Percentiles rank a stretch among this genome's conserved stretches.
Evolutionary conservation across 2,329 filamentous ascomycete genomes (phyloP).

Genomic region (Fusarium sp.): DNA sequence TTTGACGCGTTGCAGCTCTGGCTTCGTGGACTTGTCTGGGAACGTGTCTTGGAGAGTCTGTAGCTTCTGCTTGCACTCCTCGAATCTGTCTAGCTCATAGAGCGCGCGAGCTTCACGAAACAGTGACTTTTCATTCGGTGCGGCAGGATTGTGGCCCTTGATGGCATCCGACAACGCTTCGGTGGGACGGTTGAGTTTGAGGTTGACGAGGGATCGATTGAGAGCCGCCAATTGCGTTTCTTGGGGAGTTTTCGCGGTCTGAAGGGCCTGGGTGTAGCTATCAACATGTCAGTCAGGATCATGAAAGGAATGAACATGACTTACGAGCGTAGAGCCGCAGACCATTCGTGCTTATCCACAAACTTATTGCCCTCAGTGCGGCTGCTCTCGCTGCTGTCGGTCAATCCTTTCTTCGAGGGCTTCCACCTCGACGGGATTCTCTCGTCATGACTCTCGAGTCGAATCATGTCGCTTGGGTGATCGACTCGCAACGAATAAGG

Average conservation of each 20-base stretch:
- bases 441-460: slow-evolving; percentile 50
- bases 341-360: slow-evolving; percentile 44
- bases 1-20: slow-evolving; percentile 46
- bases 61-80: slow-evolving; percentile 50
- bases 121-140: slow-evolving; percentile 55
- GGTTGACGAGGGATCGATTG: slow-evolving; percentile 51
- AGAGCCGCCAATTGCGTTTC: slow-evolving; percentile 50
- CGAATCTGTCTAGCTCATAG: slow-evolving; percentile 55
- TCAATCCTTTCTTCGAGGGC: not conserved
- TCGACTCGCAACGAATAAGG: slow-evolving; percentile 61
- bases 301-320: not conserved
- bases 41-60: slow-evolving; percentile 45
- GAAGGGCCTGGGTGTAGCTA: slow-evolving; percentile 12
- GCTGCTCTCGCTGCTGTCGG: slow-evolving; percentile 21
- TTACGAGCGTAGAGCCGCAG: slow-evolving; percentile 47
- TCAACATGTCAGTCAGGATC: not conserved
- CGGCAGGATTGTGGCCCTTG: slow-evolving; percentile 9
- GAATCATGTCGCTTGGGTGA: slow-evolving; percentile 61
- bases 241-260: slow-evolving; percentile 26
- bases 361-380: slow-evolving; percentile 50
- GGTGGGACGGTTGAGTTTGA: slow-evolving; percentile 45
- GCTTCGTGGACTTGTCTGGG: slow-evolving; percentile 44
- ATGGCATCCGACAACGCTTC: slow-evolving; percentile 48
- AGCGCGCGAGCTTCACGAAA: slow-evolving; percentile 58
- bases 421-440: slow-evolving; percentile 55